Evolutionary conservation across 495 filamentous ascomycete genomes (phyloP), one percentile per base, ranked within the genome.

Genomic region (Lindgomyces ingoldianus): DNA sequence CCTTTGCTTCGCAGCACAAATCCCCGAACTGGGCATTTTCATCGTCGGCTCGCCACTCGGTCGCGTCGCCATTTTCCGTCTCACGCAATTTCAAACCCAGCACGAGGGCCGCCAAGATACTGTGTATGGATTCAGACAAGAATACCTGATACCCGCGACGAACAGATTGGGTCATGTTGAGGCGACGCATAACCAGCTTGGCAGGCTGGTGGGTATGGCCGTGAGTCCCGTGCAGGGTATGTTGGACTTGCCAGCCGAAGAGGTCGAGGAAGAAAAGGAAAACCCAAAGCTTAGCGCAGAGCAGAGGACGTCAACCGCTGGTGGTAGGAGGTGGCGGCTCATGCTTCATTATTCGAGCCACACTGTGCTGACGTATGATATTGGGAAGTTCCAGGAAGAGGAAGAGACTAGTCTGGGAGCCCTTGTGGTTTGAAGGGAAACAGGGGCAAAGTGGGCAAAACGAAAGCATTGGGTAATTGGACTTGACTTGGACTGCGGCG

Each of bases 1-100:
- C 3, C 78, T 96, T 25, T 90, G 89, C 75, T 89, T 93, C 84
- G 75, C 88, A 4, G 76, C 85, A 24, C 84, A 89, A 57, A 84
- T 97, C 25, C 89, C 90, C 0, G 89, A 94, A 60, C 80, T 95
- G 18, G 89, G 85, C 4, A 77, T 97, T 27, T 83, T 96, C 3
- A 76, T 93, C 9, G 81, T 87, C 0, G 93, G 84, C 6, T 88
- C 87, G 3, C 84, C 90, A 47, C 83, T 81, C 53, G 94, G 94
- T 16, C 84, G 88, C 10, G 90, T 87, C 10, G 89, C 84, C 0
- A 76, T 98, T 1, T 76, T 96, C 36, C 84, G 87, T 0, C 78
- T 93, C 26, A 93, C 90, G 2, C 75, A 77, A 25, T 46, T 47
- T 9, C 33, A 6, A 39, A 45, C 12, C n/a, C 41, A 11, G n/a